phyloP scores from a whole-genome alignment of 176 grass and related monocot genomes.

The Raddia distichophylla region DNA sequence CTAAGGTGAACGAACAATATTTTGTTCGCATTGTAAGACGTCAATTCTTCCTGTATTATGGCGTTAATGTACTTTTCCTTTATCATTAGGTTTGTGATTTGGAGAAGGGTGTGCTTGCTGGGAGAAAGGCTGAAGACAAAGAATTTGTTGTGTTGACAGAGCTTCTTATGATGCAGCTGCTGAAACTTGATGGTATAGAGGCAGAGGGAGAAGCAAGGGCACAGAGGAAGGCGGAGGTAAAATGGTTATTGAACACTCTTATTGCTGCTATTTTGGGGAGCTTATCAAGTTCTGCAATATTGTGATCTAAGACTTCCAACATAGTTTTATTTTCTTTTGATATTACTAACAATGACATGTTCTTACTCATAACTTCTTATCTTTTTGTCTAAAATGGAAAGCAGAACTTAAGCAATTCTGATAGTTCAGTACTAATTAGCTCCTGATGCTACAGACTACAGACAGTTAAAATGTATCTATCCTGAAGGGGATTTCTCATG shows the following conservation, averaged over 20 bases:
- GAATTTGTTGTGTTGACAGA: conserved; percentile 83
- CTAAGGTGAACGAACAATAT: conserved; percentile 58
- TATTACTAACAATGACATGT: not conserved
- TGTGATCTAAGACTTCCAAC: not conserved
- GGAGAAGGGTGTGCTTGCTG: conserved; percentile 61
- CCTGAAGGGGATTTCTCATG: not conserved
- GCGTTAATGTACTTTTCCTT: conserved; percentile 12
- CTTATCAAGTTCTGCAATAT: not conserved
- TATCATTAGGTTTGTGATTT: conserved; percentile 68
- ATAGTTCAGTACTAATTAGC: not conserved
- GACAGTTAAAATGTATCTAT: conserved; percentile 1
- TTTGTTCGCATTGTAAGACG: conserved; percentile 9
- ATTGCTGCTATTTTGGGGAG: not conserved
- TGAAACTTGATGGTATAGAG: conserved; percentile 88
- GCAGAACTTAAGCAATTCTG: not conserved
- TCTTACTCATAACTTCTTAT: not conserved
- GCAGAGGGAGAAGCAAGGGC: conserved; percentile 87
- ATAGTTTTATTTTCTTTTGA: not conserved
- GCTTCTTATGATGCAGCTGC: conserved; percentile 85
- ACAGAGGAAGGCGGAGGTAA: conserved; percentile 86
- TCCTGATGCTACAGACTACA: not conserved
- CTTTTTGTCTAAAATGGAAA: not conserved
- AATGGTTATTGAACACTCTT: not conserved
- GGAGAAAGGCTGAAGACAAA: conserved; percentile 73
- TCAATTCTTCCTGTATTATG: not conserved